Evolutionary conservation across 2,329 filamentous ascomycete species (phyloP).

Genomic region (Trichoderma aggressivum): DNA sequence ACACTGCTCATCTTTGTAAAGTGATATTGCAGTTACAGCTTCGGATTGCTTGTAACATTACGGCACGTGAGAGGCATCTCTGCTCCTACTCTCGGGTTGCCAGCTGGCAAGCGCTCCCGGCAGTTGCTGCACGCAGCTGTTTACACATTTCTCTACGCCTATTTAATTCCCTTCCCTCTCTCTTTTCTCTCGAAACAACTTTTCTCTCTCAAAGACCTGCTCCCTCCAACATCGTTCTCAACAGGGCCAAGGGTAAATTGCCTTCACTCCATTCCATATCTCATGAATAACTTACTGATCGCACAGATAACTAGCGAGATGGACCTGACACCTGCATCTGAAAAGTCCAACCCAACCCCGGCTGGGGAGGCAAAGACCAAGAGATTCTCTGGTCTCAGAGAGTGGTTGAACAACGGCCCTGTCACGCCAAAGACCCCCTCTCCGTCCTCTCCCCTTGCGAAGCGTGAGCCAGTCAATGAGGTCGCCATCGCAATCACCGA

Average conservation of each 20-base stretch:
- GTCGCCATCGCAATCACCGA: not conserved
- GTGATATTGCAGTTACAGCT: not conserved
- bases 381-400: not conserved
- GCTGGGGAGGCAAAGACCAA: not conserved
- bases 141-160: not conserved
- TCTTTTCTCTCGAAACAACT: not conserved
- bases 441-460: not conserved
- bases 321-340: not conserved
- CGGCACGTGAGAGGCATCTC: conserved; percentile 5
- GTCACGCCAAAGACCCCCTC: not conserved
- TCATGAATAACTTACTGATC: not conserved
- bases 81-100: not conserved
- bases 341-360: not conserved
- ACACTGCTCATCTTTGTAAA: not conserved
- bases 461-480: not conserved
- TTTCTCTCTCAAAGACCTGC: not conserved
- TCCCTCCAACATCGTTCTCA: not conserved
- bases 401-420: conserved; percentile 2
- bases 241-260: not conserved
- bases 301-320: not conserved
- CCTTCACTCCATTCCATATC: not conserved
- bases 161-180: not conserved
- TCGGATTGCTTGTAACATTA: not conserved
- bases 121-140: not conserved
- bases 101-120: conserved; percentile 6